Evolutionary conservation across 495 filamentous ascomycete species (phyloP).

Genomic region (Aspergillus saccharolyticus): DNA sequence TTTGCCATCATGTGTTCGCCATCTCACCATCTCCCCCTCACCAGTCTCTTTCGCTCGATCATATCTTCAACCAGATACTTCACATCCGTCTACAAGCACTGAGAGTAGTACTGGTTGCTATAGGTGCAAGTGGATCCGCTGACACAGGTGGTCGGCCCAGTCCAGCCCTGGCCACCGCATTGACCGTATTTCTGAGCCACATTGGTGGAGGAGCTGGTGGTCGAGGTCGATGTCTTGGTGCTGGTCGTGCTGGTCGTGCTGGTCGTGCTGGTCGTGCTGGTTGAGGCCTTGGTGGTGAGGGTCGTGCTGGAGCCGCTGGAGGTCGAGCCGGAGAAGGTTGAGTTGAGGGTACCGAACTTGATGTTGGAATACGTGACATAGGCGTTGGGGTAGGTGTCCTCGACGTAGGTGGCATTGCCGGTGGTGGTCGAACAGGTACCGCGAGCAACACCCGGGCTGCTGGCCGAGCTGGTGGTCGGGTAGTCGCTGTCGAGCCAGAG

Average conservation of each 20-base stretch:
- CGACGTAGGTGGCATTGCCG: conserved; percentile 56
- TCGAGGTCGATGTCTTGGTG: conserved; percentile 3
- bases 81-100: conserved; percentile 27
- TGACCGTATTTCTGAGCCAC: conserved; percentile 33
- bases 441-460: conserved; percentile 56
- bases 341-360: conserved; percentile 60
- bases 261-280: conserved; percentile 17
- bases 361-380: conserved; percentile 66
- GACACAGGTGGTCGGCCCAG: conserved; percentile 32
- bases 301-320: conserved; percentile 6
- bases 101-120: conserved; percentile 36
- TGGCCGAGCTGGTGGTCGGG: conserved; percentile 50
- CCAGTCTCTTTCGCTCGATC: background rate
- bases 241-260: conserved; percentile 16
- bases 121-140: conserved; percentile 36
- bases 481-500: conserved; percentile 74
- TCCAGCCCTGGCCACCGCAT: conserved; percentile 43
- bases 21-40: background rate
- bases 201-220: conserved; percentile 9
- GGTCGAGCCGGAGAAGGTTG: conserved; percentile 42
- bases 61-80: background rate
- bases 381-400: conserved; percentile 48
- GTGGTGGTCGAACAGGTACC: conserved; percentile 58
- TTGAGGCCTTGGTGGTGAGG: conserved; percentile 11
- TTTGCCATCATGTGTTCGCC: background rate